Evolutionary conservation across 2,329 filamentous ascomycete genomes (phyloP).

Genomic region (Xylaria sp.): DNA sequence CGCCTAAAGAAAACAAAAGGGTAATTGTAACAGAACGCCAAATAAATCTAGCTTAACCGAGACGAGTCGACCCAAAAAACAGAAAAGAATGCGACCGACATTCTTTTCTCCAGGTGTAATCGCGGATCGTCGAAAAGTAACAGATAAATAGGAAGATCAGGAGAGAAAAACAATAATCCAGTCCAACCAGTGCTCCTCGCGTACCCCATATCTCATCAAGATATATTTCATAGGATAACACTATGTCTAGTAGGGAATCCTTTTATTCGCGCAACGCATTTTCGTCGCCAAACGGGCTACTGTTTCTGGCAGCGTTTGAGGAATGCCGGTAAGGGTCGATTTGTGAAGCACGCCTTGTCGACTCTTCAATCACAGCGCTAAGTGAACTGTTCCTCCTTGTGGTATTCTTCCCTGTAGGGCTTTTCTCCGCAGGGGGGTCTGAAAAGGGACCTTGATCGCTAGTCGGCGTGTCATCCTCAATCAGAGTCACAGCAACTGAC

Average conservation of each 20-base stretch:
- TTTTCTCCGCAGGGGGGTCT: conserved; percentile 59
- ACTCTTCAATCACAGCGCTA: conserved; percentile 67
- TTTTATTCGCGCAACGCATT: conserved; percentile 48
- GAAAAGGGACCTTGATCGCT: conserved; percentile 69
- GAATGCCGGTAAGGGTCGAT: conserved; percentile 50
- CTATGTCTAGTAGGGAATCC: conserved; percentile 1
- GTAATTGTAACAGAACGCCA: conserved; percentile 26
- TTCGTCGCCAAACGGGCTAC: conserved; percentile 51
- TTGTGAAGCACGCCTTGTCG: conserved; percentile 54
- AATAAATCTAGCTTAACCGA: conserved; percentile 31
- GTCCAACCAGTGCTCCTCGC: conserved; percentile 35
- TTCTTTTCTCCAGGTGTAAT: conserved; percentile 11
- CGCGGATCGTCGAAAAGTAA: conserved; percentile 12
- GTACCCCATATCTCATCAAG: conserved; percentile 41
- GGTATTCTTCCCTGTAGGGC: conserved; percentile 45
- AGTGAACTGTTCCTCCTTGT: conserved; percentile 59
- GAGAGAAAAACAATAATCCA: conserved; percentile 22
- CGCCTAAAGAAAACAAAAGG: conserved; percentile 22
- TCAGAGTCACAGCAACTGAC: conserved; percentile 60
- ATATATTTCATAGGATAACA: conserved; percentile 36
- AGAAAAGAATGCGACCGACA: conserved; percentile 23
- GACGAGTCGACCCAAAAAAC: conserved; percentile 23
- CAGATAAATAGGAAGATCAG: conserved; percentile 34
- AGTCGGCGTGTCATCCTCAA: conserved; percentile 62
- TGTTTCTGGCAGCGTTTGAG: conserved; percentile 39